Percentiles rank a stretch among this genome's conserved stretches.
phyloP scores from a whole-genome alignment of 2,329 filamentous ascomycete genomes.

The Exophiala sp. region DNA sequence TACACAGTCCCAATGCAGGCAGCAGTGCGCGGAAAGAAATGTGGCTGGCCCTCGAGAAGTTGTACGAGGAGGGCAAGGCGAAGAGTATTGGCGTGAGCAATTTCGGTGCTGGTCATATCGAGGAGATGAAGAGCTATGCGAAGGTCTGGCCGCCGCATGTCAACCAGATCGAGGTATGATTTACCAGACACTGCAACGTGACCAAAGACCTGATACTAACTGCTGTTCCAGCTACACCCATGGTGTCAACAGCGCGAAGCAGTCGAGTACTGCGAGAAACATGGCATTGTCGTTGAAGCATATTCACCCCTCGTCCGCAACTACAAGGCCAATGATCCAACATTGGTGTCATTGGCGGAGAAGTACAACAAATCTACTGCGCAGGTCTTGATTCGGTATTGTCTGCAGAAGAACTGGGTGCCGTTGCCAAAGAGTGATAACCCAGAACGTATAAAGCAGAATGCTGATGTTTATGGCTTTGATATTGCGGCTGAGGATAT shows the following conservation, averaged over 20 bases:
- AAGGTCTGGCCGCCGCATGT: conserved; percentile 66
- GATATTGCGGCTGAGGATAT: conserved; percentile 57
- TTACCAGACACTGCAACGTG: neutral
- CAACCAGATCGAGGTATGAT: conserved; percentile 67
- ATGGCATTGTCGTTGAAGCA: conserved; percentile 53
- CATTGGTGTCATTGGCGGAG: conserved; percentile 61
- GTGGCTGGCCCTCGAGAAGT: conserved; percentile 64
- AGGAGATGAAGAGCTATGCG: conserved; percentile 65
- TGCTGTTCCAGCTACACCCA: conserved; percentile 58
- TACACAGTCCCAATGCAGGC: conserved; percentile 62
- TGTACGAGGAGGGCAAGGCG: conserved; percentile 58
- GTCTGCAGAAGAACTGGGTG: conserved; percentile 72
- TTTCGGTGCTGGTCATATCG: conserved; percentile 64
- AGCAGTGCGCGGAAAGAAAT: conserved; percentile 55
- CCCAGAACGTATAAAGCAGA: conserved; percentile 63
- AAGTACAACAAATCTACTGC: conserved; percentile 72
- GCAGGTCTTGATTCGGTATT: conserved; percentile 77
- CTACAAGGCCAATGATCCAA: conserved; percentile 66
- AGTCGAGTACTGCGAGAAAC: conserved; percentile 52
- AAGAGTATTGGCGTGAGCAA: conserved; percentile 71
- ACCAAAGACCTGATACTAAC: neutral
- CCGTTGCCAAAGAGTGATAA: conserved; percentile 73
- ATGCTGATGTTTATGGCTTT: conserved; percentile 62
- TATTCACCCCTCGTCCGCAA: conserved; percentile 60
- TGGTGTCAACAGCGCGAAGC: conserved; percentile 65